These are phyloP conservation scores for Ulmus americana DNA, from an alignment of 331 rosid species.

Conservation along the genomic window DNA sequence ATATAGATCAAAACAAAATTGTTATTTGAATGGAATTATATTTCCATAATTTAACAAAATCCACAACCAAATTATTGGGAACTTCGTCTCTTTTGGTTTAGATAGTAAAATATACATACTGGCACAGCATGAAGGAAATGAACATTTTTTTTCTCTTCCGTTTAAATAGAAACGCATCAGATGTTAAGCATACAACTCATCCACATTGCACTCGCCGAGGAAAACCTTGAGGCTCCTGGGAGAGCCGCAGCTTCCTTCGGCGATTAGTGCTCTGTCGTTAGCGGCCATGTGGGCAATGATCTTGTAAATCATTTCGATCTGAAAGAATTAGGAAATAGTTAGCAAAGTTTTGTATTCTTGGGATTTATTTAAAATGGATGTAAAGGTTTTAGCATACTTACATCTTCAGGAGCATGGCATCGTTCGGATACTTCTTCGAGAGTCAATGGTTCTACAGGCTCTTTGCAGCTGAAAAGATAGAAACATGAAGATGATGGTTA, in stretches of 20 bases:
- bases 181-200: conserved; percentile 48
- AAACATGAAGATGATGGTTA: not conserved
- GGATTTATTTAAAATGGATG: not conserved
- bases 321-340: conserved; percentile 14
- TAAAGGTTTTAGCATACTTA: conserved; percentile 19
- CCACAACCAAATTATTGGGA: conserved; percentile 25
- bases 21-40: too few species aligned
- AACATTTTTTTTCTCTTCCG: too few species aligned
- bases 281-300: conserved; percentile 82
- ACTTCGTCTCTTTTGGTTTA: conserved; percentile 8
- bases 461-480: conserved; percentile 63
- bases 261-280: conserved; percentile 85
- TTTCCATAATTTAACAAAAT: too few species aligned
- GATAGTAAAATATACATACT: conserved; percentile 4
- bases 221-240: conserved; percentile 80
- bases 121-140: not conserved
- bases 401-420: conserved; percentile 75
- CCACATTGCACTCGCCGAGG: conserved; percentile 68
- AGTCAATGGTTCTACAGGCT: conserved; percentile 79
- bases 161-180: not conserved
- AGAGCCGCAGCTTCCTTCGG: conserved; percentile 87
- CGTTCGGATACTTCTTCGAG: conserved; percentile 80
- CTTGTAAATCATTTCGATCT: conserved; percentile 90
- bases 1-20: too few species aligned
- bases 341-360: conserved; percentile 4